Evolutionary conservation across 257 asterid species (phyloP).

Genomic region (Galeopsis tetrahit): DNA sequence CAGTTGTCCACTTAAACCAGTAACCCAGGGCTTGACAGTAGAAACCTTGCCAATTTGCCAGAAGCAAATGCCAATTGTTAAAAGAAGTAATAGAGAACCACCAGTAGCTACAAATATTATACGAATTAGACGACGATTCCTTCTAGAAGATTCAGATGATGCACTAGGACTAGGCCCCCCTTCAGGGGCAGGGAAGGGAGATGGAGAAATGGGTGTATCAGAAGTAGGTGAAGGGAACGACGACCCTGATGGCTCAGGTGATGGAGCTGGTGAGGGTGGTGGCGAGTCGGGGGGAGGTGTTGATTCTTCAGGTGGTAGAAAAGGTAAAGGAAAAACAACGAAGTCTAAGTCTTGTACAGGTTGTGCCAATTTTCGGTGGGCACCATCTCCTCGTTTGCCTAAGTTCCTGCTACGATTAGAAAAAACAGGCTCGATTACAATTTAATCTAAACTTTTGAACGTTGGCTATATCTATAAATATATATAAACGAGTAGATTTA

Average conservation of each 20-base stretch:
- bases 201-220: constrained; percentile 42
- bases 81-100: constrained; percentile 55
- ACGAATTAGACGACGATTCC: constrained; percentile 28
- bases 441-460: no score
- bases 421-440: no score
- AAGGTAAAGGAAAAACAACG: background rate
- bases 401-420: constrained; percentile 40
- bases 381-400: constrained; percentile 32
- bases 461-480: no score
- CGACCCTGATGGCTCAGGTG: constrained; percentile 37
- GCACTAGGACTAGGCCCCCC: constrained; percentile 37
- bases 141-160: constrained; percentile 16
- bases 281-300: background rate
- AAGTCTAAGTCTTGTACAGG: background rate
- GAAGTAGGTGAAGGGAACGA: constrained; percentile 41
- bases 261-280: constrained; percentile 19
- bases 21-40: constrained; percentile 89
- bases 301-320: constrained; percentile 17
- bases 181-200: constrained; percentile 38
- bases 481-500: constrained; percentile 41
- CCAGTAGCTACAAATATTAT: constrained; percentile 56
- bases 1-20: constrained; percentile 93
- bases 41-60: constrained; percentile 63
- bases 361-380: constrained; percentile 45
- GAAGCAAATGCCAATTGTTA: constrained; percentile 41